phyloP scores from a whole-genome alignment of 306 rosid species.

The Myrica gale region DNA sequence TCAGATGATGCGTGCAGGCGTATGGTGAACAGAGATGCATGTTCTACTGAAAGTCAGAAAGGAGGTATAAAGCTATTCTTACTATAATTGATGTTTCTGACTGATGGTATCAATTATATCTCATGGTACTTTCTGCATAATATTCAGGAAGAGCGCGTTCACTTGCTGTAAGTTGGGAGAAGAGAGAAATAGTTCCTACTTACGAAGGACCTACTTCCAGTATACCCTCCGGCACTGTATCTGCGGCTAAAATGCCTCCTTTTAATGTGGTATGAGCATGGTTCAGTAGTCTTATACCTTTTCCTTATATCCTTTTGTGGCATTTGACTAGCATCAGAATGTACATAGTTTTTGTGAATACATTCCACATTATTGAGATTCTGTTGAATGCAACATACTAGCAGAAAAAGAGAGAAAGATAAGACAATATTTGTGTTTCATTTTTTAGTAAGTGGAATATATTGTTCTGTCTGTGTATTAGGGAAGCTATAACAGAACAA shows the following conservation, averaged over 20 bases:
- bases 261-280: constrained; percentile 52
- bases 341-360: neutral
- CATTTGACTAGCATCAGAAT: neutral
- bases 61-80: constrained; percentile 51
- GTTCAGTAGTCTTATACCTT: constrained; percentile 21
- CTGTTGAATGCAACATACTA: neutral
- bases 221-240: constrained; percentile 50
- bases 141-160: constrained; percentile 73
- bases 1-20: constrained; percentile 68
- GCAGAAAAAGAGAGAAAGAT: neutral
- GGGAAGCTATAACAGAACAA: neutral
- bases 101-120: constrained; percentile 23
- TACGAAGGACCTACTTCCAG: constrained; percentile 56
- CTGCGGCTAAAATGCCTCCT: constrained; percentile 49
- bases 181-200: constrained; percentile 68
- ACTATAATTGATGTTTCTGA: constrained; percentile 21
- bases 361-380: neutral
- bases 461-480: neutral
- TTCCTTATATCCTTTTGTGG: constrained; percentile 6
- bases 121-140: constrained; percentile 22
- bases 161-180: constrained; percentile 68
- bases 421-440: neutral
- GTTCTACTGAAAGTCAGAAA: constrained; percentile 61
- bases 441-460: constrained; percentile 2
- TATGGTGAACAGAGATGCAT: constrained; percentile 59